Percentiles rank a stretch among this genome's conserved stretches.
These are phyloP conservation scores for Leccinum boreale DNA, from an alignment of 768 basidiomycete species.

Conservation along the genomic window DNA sequence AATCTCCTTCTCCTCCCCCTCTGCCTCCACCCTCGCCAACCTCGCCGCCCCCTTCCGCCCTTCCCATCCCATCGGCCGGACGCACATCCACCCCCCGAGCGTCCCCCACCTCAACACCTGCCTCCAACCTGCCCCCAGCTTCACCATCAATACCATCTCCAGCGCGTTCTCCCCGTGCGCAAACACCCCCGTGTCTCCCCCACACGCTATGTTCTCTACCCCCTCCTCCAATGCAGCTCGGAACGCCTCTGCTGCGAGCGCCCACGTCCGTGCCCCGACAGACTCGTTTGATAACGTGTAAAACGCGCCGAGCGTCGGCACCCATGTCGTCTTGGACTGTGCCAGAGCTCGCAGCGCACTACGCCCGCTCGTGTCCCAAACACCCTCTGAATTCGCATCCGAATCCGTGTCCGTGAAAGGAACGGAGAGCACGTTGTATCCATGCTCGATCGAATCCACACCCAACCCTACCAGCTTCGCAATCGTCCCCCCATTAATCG, in stretches of 20 bases:
- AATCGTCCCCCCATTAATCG: conserved; percentile 34
- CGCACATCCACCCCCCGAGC: conserved; percentile 55
- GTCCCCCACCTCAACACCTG: conserved; percentile 58
- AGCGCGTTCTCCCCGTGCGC: conserved; percentile 57
- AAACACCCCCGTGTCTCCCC: conserved; percentile 66
- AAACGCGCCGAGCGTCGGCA: conserved; percentile 56
- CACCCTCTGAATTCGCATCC: background rate
- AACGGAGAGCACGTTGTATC: conserved; percentile 24
- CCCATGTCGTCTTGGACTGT: conserved; percentile 42
- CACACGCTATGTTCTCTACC: conserved; percentile 52
- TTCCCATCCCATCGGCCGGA: conserved; percentile 49
- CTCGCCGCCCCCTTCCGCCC: conserved; percentile 25
- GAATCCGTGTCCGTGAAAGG: background rate
- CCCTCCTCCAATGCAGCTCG: conserved; percentile 39
- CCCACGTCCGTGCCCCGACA: conserved; percentile 33
- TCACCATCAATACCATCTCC: conserved; percentile 60
- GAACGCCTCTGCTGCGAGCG: conserved; percentile 39
- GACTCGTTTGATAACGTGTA: conserved; percentile 31
- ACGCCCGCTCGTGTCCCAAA: conserved; percentile 7
- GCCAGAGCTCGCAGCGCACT: conserved; percentile 18
- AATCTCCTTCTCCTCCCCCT: conserved; percentile 14
- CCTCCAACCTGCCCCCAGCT: conserved; percentile 50
- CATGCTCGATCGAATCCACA: conserved; percentile 61
- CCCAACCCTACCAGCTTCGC: conserved; percentile 26
- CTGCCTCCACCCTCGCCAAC: conserved; percentile 25